phyloP scores from a whole-genome alignment of 1,284 basidiomycete genomes.

The Rhodotorula glutinis region DNA sequence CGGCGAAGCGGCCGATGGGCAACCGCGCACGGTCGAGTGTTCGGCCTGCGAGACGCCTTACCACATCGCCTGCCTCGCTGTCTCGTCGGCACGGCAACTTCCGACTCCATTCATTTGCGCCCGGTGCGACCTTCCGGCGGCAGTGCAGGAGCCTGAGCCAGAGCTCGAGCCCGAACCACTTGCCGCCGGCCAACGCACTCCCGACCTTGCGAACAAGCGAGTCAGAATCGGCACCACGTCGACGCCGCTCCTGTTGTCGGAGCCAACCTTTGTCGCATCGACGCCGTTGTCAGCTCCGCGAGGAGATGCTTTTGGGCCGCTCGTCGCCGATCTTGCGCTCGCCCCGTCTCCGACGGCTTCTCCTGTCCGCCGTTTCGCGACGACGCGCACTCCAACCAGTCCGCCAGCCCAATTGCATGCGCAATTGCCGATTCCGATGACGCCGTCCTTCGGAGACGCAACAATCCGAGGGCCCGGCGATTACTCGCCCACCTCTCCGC shows the following conservation, averaged over 20 bases:
- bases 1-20: slow-evolving; percentile 12
- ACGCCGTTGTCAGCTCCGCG: slow-evolving; percentile 22
- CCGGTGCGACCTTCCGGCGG: slow-evolving; percentile 16
- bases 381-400: not conserved
- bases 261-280: slow-evolving; percentile 31
- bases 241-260: slow-evolving; percentile 23
- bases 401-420: not conserved
- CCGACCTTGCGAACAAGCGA: slow-evolving; percentile 14
- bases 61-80: slow-evolving; percentile 38
- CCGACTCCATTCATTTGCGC: slow-evolving; percentile 36
- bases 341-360: slow-evolving; percentile 33
- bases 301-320: slow-evolving; percentile 22
- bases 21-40: slow-evolving; percentile 18
- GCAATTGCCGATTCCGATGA: slow-evolving; percentile 24
- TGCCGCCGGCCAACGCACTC: not conserved
- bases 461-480: slow-evolving; percentile 19
- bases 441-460: slow-evolving; percentile 26
- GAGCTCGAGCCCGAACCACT: not conserved
- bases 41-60: slow-evolving; percentile 33
- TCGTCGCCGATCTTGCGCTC: slow-evolving; percentile 27
- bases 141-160: no score
- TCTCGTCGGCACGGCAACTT: slow-evolving; percentile 25
- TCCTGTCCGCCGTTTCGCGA: slow-evolving; percentile 23
- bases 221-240: slow-evolving; percentile 12
- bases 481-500: slow-evolving; percentile 36